These are phyloP conservation scores for Penicillium oxalicum DNA, from an alignment of 2,329 filamentous ascomycete genomes.

Conservation along the genomic window DNA sequence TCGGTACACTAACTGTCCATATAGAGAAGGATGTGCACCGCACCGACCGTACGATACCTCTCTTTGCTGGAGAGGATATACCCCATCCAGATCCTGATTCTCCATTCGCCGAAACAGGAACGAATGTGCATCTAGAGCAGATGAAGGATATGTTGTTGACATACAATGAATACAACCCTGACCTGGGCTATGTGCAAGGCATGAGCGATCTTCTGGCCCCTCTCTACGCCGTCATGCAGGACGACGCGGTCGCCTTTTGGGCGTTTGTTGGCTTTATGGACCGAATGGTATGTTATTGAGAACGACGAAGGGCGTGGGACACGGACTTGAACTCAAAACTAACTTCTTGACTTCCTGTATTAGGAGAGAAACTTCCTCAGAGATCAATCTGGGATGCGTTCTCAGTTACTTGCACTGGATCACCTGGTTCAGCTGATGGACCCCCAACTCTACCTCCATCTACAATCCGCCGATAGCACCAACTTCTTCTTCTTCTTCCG, in stretches of 20 bases:
- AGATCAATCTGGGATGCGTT: constrained; percentile 93
- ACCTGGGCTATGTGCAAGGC: constrained; percentile 93
- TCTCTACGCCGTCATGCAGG: constrained; percentile 94
- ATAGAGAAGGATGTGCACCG: constrained; percentile 97
- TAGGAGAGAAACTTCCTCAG: constrained; percentile 87
- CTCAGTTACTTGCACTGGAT: constrained; percentile 83
- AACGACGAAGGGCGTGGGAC: constrained; percentile 6
- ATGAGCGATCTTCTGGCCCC: constrained; percentile 97
- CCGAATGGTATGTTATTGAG: constrained; percentile 60
- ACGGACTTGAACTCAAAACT: background rate
- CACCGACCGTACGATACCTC: constrained; percentile 88
- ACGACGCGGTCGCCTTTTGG: constrained; percentile 96
- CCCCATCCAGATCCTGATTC: constrained; percentile 95
- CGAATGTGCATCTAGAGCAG: constrained; percentile 95
- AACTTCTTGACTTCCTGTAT: background rate
- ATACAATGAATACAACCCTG: constrained; percentile 96
- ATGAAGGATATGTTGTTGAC: constrained; percentile 99
- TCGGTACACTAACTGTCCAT: constrained; percentile 33
- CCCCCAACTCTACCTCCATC: constrained; percentile 83
- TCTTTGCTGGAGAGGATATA: constrained; percentile 93
- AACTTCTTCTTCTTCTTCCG: constrained; percentile 99
- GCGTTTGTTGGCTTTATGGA: constrained; percentile 95
- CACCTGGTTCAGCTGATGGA: constrained; percentile 97
- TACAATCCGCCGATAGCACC: constrained; percentile 84
- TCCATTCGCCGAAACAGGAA: constrained; percentile 85